Percentiles rank a stretch among this genome's conserved stretches.
phyloP scores from a whole-genome alignment of 345 rosid species.

The Lepidium didymum region DNA sequence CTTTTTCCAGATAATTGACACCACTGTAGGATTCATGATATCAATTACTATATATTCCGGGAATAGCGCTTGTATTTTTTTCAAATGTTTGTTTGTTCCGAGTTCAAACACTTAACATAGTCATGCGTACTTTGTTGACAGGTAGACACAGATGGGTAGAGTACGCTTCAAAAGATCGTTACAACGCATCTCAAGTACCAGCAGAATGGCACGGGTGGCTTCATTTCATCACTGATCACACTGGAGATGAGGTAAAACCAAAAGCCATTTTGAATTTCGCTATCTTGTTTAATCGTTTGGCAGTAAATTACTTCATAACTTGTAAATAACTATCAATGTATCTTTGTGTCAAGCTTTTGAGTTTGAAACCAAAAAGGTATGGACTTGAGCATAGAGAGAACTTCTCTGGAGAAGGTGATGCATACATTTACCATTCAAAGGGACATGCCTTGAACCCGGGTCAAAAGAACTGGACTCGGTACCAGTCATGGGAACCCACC shows the following conservation, averaged over 20 bases:
- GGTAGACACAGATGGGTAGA: constrained; percentile 98
- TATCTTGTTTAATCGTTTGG: not conserved
- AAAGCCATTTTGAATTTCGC: not conserved
- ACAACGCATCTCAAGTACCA: constrained; percentile 97
- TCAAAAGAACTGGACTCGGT: constrained; percentile 91
- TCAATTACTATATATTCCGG: not conserved
- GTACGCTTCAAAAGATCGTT: constrained; percentile 73
- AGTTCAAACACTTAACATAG: not conserved
- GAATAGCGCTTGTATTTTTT: not conserved
- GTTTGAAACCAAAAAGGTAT: constrained; percentile 86
- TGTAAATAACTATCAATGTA: not conserved
- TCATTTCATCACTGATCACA: constrained; percentile 85
- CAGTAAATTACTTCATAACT: not conserved
- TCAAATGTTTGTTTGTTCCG: not conserved
- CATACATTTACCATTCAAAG: constrained; percentile 78
- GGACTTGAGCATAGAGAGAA: constrained; percentile 86
- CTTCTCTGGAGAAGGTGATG: constrained; percentile 87
- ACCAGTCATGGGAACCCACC: constrained; percentile 83
- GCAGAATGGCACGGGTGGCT: constrained; percentile 99
- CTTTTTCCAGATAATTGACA: not conserved
- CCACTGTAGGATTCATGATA: not conserved
- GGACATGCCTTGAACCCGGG: constrained; percentile 92
- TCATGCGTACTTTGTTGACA: constrained; percentile 17
- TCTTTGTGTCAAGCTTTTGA: constrained; percentile 53
- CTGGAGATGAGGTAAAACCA: constrained; percentile 78